These are phyloP conservation scores for Boletus subparvulus DNA, from an alignment of 768 basidiomycete genomes.

Conservation along the genomic window DNA sequence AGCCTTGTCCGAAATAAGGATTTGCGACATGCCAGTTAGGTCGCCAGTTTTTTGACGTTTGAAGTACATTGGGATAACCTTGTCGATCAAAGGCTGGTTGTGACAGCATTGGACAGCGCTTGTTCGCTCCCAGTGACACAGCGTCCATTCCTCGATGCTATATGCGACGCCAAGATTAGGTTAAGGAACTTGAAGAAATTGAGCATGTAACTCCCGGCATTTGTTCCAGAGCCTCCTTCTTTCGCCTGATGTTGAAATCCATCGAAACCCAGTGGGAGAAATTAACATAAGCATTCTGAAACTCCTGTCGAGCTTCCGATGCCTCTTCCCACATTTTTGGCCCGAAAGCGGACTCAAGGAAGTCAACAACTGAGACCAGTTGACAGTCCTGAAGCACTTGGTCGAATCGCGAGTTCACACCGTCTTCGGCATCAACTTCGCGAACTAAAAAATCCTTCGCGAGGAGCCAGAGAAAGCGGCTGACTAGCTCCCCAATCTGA, in stretches of 20 bases:
- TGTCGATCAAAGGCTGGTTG: neutral
- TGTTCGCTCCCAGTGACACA: neutral
- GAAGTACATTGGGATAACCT: neutral
- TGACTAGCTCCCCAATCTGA: conserved; percentile 4
- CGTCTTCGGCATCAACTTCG: neutral
- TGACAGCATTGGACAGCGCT: neutral
- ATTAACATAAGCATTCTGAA: neutral
- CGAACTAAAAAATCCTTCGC: conserved; percentile 7
- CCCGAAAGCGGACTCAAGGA: too few relatives aligned
- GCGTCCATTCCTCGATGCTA: neutral
- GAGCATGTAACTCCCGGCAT: neutral
- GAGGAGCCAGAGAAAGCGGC: conserved; percentile 5
- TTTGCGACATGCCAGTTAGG: neutral
- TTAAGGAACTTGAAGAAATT: neutral
- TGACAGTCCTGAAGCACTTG: too few relatives aligned
- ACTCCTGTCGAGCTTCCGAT: neutral
- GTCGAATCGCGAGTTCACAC: too few relatives aligned
- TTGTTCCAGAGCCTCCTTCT: neutral
- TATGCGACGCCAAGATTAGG: neutral
- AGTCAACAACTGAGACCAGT: too few relatives aligned
- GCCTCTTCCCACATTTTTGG: neutral
- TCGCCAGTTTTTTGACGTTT: neutral
- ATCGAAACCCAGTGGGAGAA: neutral
- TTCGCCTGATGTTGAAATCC: neutral
- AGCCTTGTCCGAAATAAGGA: neutral